Evolutionary conservation across 2,329 filamentous ascomycete genomes (phyloP).

Genomic region (Diaporthe citriasiana): DNA sequence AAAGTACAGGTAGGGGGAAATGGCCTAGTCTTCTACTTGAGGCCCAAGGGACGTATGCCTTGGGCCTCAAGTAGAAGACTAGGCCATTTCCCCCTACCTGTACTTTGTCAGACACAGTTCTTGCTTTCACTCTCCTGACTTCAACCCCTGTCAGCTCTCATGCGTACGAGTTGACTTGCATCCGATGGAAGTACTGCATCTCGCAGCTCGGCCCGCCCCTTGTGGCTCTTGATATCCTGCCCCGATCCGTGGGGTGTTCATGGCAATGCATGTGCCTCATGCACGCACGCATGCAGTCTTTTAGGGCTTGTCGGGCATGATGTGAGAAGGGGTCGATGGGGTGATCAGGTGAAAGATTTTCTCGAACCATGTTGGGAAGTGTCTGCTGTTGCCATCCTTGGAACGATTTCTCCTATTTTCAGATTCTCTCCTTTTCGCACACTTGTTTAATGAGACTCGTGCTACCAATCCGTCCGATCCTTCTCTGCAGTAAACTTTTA

Average conservation of each 20-base stretch:
- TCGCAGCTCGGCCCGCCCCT: constrained; percentile 22
- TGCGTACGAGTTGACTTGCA: background rate
- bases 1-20: background rate
- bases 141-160: background rate
- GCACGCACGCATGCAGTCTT: background rate
- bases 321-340: background rate
- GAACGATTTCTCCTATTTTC: background rate
- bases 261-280: background rate
- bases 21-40: background rate
- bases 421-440: background rate
- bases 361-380: constrained; percentile 13
- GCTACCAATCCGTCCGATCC: constrained; percentile 6
- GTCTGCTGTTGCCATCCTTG: background rate
- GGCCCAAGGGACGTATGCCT: background rate
- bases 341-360: background rate
- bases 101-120: background rate
- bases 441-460: constrained; percentile 20
- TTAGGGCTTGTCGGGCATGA: background rate
- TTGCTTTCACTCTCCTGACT: constrained; percentile 1
- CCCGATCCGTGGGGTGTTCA: background rate
- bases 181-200: background rate
- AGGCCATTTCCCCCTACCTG: background rate
- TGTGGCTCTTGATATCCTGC: constrained; percentile 6
- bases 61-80: background rate
- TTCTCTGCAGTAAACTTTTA: constrained; percentile 4